A percentile compares a stretch with the other conserved stretches of the same genome.
Evolutionary conservation across 1,284 basidiomycete genomes (phyloP).

Genomic region (Ustilago loliicola): DNA sequence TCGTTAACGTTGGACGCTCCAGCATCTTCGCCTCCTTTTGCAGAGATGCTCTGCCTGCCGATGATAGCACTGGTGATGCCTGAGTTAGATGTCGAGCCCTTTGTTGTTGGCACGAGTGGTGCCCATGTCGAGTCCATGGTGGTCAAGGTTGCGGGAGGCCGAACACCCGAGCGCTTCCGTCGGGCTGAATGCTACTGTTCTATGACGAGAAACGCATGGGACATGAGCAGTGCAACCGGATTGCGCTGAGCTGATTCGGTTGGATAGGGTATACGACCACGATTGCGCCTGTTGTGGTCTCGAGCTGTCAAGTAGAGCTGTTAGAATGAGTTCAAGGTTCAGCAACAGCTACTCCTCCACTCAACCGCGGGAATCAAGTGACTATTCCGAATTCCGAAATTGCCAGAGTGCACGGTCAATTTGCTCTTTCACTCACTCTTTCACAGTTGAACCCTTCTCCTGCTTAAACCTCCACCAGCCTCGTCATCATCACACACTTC

Average conservation of each 20-base stretch:
- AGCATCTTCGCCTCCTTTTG: not conserved
- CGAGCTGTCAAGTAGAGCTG: not conserved
- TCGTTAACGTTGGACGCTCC: slow-evolving; percentile 25
- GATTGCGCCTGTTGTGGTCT: no score
- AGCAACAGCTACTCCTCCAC: not conserved
- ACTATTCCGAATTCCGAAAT: not conserved
- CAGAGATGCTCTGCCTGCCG: slow-evolving; percentile 17
- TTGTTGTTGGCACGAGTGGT: slow-evolving; percentile 45
- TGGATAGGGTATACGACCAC: not conserved
- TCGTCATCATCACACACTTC: not conserved
- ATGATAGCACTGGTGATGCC: not conserved
- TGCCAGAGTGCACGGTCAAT: not conserved
- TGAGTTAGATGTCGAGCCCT: slow-evolving; percentile 9
- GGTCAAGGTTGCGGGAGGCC: not conserved
- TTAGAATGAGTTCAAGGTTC: not conserved
- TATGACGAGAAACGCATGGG: slow-evolving; percentile 5
- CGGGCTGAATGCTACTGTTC: not conserved
- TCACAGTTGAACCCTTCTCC: not conserved
- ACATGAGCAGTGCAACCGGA: not conserved
- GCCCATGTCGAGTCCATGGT: slow-evolving; percentile 52
- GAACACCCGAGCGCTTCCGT: not conserved
- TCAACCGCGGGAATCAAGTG: not conserved
- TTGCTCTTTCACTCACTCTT: not conserved
- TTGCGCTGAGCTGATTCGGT: not conserved
- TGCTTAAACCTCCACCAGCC: not conserved